A percentile compares a stretch with the other conserved stretches of the same genome.
These are phyloP conservation scores for Podospora fimiseda DNA, from an alignment of 495 filamentous ascomycete species.

Conservation along the genomic window DNA sequence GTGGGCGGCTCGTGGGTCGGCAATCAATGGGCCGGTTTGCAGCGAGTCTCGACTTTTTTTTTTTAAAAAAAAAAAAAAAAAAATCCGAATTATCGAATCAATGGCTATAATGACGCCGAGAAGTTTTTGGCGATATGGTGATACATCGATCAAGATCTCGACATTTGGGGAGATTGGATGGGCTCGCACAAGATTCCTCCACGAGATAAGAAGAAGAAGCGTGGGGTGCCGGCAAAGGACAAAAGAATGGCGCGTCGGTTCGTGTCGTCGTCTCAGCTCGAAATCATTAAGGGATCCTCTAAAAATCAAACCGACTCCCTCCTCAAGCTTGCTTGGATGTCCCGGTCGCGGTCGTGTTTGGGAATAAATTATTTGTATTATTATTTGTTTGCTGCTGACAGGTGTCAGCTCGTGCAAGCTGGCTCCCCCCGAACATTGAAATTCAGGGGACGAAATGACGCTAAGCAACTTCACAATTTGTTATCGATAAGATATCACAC, in stretches of 20 bases:
- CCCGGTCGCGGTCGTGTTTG: not conserved
- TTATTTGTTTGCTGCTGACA: conserved; percentile 1
- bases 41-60: not conserved
- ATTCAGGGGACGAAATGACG: not conserved
- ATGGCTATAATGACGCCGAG: conserved; percentile 3
- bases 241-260: not conserved
- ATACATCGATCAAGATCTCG: conserved; percentile 12
- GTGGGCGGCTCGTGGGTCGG: not conserved
- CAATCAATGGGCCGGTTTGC: no score
- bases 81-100: not conserved
- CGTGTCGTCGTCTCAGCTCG: not conserved
- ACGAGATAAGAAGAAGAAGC: not conserved
- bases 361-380: not conserved
- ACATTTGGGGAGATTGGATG: conserved; percentile 15
- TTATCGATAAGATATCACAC: not conserved
- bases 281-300: not conserved
- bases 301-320: not conserved
- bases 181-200: conserved; percentile 1
- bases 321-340: conserved; percentile 1
- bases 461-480: not conserved
- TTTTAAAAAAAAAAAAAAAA: no score
- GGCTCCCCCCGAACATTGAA: not conserved
- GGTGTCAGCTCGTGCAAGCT: conserved; percentile 5
- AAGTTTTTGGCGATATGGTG: conserved; percentile 4
- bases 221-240: not conserved